Base-by-base conservation (phyloP, 116 monocot species). In the Thalassia testudinum region DNA sequence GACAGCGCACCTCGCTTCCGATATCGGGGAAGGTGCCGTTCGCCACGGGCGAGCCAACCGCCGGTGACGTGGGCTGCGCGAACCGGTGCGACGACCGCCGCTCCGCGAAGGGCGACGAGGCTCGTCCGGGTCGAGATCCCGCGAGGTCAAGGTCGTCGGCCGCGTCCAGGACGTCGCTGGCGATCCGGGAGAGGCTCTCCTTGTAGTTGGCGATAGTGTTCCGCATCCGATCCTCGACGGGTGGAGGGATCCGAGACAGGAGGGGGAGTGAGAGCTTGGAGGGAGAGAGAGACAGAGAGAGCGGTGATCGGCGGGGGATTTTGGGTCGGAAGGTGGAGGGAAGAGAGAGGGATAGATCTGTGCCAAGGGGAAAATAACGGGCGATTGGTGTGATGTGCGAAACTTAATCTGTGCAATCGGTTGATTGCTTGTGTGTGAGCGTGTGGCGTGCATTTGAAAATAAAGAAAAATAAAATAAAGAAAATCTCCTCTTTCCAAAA, bases 101-200 rank as follows among this genome's bases (percentile, higher is more conserved):
- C 11, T 42, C 65, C 20, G 67, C 49, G 42, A 34, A 34, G 22
- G 47, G 16, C 24, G 67, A 54, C 8, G 49, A 63, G 25, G 62
- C 59, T 18, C 24, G 52, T 24, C 37, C 43, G 16, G 29, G 49
- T 26, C 42, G 42, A 16, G 62, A 25, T 26, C 43, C 38, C 3
- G 18, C 45, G 2, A 23, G n/a, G 38, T 83, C 66, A 62, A 75
- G 49, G 43, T 75, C 79, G 11, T 76, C 77, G 47, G 55, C 71
- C 7, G 68, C 69, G 26, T 77, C 86, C 49, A 63, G 60, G 50
- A 86, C 80, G 68, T 83, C 92, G 73, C 61, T 63, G 67, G 92
- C 80, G 68, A 92, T 80, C 65, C 87, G 80, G 7, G 87, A 87
- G 60, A 92, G 83, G 58, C 69, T 83, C 73, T 83, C 92, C 57